Base-by-base conservation (phyloP, 1,139 yeast genomes). In the Pichia sp. region DNA sequence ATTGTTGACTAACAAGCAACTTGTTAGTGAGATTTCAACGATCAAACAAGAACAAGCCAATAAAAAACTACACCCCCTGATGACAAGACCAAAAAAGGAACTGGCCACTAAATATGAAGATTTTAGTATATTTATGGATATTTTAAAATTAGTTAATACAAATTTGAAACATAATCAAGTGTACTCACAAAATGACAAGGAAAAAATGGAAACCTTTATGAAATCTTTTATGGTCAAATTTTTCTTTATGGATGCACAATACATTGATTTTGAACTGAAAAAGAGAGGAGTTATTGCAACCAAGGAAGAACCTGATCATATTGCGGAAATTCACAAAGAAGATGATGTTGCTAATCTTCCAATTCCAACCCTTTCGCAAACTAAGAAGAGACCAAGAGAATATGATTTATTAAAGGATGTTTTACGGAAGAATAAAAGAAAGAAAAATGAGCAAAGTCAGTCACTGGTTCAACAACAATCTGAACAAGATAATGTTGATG, bases 1-100 rank as follows among this genome's bases (percentile, higher is more conserved):
- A 64, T 70, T 87, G 47, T 69, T 94, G 54, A 89, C 97, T 0
- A 84, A 95, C 7, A 87, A 92, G 57, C 96, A 89, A 56, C 70
- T 92, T 55, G 81, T 92, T 7, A 82, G 95, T 53, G 98, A 92
- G 62, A 86, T 94, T 46, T 85, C 94, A 53, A 87, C 96, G 3
- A 85, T 90, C 35, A 89, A 90, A 64, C 85, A 87, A 37, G 97
- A 92, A 59, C 97, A 92, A 63, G 76, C 61, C 5, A 77, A 75
- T 46, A 80, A 87, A 65, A 74, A 95, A 59, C 70, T 86, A 50
- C 90, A 86, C 59, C 96, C 96, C 39, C 73, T 87, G 57, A 83
- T 94, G 36, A 96, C 96, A 16, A 82, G 78, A 55, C 86, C 95
- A 9, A 83, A 82, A 60, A 83, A 84, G 48, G 97, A 92, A 64